These are phyloP conservation scores for Calonectria fujianensis DNA, from an alignment of 2,329 filamentous ascomycete genomes.

Conservation along the genomic window DNA sequence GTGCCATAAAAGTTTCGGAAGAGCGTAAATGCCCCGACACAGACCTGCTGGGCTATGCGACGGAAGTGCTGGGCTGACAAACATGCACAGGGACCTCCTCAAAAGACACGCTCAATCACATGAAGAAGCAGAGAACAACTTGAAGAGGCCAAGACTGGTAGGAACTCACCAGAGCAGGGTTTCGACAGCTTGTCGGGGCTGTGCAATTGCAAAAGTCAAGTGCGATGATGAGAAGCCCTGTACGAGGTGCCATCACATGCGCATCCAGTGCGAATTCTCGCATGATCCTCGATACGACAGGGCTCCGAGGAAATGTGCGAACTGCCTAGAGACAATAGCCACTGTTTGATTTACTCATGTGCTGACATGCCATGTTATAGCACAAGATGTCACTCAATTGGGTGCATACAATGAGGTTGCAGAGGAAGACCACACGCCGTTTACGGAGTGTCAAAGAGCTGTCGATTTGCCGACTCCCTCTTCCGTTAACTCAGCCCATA, in stretches of 20 bases:
- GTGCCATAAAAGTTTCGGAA: not conserved
- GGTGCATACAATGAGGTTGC: not conserved
- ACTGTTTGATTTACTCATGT: not conserved
- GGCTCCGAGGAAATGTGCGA: not conserved
- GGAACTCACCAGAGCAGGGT: not conserved
- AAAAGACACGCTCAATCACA: not conserved
- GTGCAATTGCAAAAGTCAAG: not conserved
- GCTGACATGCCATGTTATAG: not conserved
- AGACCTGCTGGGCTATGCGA: too few species aligned
- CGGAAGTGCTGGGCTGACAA: not conserved
- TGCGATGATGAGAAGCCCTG: conserved; percentile 14
- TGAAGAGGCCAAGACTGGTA: not conserved
- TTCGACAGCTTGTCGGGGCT: not conserved
- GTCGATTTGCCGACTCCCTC: not conserved
- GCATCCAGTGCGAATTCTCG: not conserved
- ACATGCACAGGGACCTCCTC: not conserved
- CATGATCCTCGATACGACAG: not conserved
- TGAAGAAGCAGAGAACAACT: not conserved
- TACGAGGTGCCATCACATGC: not conserved
- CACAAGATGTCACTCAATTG: not conserved
- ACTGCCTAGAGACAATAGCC: too few species aligned
- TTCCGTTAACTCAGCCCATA: not conserved
- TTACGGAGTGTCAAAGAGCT: not conserved
- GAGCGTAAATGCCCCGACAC: not conserved
- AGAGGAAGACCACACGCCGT: not conserved